These are phyloP conservation scores for Gracilaria domingensis DNA, from an alignment of 23 red algal species.

Conservation along the genomic window DNA sequence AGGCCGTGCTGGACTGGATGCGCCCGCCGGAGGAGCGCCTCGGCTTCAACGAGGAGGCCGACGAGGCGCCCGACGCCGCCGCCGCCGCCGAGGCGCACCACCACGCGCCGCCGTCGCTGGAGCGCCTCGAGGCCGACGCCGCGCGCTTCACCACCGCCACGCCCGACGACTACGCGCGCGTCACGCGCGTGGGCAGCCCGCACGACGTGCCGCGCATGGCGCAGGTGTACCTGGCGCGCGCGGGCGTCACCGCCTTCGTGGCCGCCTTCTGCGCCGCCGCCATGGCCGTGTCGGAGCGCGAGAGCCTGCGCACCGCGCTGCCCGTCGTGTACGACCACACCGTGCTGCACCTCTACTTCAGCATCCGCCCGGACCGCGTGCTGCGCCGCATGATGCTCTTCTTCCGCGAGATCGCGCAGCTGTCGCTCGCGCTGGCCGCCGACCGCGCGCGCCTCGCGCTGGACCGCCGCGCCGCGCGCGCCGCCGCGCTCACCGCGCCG, in stretches of 20 bases:
- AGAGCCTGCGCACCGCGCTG: conserved; percentile 38
- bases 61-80: background rate
- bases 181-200: conserved; percentile 23
- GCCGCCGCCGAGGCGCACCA: conserved; percentile 10
- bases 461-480: background rate
- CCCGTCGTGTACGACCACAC: conserved; percentile 72
- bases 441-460: conserved; percentile 28
- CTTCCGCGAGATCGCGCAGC: conserved; percentile 14
- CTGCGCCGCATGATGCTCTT: conserved; percentile 42
- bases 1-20: conserved; percentile 32
- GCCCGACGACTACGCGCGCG: conserved; percentile 26
- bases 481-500: background rate
- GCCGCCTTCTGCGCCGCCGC: conserved; percentile 60
- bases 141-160: conserved; percentile 26
- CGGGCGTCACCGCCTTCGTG: conserved; percentile 42
- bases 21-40: conserved; percentile 31
- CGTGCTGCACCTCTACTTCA: conserved; percentile 60
- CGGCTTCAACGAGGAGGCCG: conserved; percentile 6
- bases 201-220: conserved; percentile 12
- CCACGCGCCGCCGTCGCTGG: background rate
- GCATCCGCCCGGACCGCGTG: conserved; percentile 70
- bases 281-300: conserved; percentile 74
- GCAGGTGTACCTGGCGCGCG: conserved; percentile 29
- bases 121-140: background rate
- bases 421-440: background rate